phyloP scores from a whole-genome alignment of 192 early-diverging fungal genomes.

The Physocladia obscura region DNA sequence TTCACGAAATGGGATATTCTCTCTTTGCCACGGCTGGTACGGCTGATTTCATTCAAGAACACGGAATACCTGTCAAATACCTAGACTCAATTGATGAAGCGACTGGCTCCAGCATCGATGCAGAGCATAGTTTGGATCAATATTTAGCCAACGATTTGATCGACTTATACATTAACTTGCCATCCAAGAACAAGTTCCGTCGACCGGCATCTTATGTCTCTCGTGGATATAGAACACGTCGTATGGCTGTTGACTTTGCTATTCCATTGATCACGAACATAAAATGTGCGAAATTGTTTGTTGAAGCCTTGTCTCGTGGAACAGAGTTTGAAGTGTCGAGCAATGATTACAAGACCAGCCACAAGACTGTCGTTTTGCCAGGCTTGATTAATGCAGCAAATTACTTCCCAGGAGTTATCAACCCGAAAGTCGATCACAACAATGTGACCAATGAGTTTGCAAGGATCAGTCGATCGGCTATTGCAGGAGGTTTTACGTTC shows the following conservation, averaged over 20 bases:
- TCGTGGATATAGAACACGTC: conserved; percentile 89
- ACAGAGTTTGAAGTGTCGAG: conserved; percentile 70
- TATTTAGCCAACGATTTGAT: conserved; percentile 96
- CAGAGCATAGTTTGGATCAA: conserved; percentile 90
- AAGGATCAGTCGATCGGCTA: conserved; percentile 64
- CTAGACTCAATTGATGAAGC: conserved; percentile 76
- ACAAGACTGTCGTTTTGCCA: conserved; percentile 79
- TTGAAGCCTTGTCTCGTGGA: conserved; percentile 86
- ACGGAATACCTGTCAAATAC: conserved; percentile 87
- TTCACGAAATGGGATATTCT: conserved; percentile 83
- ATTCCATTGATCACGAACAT: conserved; percentile 97
- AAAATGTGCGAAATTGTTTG: conserved; percentile 98
- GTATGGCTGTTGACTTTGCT: conserved; percentile 97
- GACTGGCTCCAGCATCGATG: conserved; percentile 42
- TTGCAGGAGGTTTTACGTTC: conserved; percentile 89
- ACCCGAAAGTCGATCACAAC: conserved; percentile 23
- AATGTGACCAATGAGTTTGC: conserved; percentile 52
- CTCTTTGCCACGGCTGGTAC: conserved; percentile 97
- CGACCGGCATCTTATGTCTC: conserved; percentile 92
- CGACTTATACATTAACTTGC: conserved; percentile 98
- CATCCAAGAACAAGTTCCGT: conserved; percentile 94
- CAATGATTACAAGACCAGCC: conserved; percentile 90
- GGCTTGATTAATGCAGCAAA: conserved; percentile 84
- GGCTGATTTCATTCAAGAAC: conserved; percentile 94
- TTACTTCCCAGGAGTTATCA: conserved; percentile 56